A percentile compares a stretch with the other conserved stretches of the same genome.
phyloP scores from a whole-genome alignment of 495 filamentous ascomycete genomes.

The Evansstolkia leycettana region DNA sequence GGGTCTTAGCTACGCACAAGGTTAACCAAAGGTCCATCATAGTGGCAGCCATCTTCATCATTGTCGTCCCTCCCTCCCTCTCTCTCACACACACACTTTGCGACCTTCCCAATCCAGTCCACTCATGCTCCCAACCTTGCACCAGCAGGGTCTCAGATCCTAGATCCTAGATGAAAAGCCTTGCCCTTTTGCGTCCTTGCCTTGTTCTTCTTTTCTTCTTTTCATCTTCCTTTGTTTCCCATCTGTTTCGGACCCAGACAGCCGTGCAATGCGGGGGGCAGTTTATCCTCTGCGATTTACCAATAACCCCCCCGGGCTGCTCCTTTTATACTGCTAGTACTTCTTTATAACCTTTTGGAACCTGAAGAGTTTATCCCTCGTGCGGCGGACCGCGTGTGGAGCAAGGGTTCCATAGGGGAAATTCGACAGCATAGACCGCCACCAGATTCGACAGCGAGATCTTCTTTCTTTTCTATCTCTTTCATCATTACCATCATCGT shows the following conservation, averaged over 20 bases:
- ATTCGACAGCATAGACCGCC: too few species aligned
- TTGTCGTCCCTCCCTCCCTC: neutral
- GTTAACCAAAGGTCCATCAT: too few species aligned
- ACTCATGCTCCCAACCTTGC: constrained; percentile 7
- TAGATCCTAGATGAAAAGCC: constrained; percentile 1
- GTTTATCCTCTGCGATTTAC: constrained; percentile 2
- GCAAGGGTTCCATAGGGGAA: too few species aligned
- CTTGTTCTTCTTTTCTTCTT: constrained; percentile 6
- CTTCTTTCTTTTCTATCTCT: too few species aligned
- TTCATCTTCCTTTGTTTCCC: constrained; percentile 9
- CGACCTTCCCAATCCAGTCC: constrained; percentile 13
- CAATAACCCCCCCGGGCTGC: constrained; percentile 1
- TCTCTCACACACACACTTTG: neutral
- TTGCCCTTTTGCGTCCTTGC: neutral
- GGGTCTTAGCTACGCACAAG: neutral
- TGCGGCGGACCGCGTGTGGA: constrained; percentile 5
- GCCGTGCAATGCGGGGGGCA: constrained; percentile 6
- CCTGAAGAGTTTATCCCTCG: constrained; percentile 1
- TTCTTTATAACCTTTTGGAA: neutral
- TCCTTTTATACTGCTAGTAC: constrained; percentile 3
- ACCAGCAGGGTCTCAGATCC: constrained; percentile 1
- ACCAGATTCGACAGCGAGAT: too few species aligned
- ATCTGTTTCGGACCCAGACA: constrained; percentile 5
- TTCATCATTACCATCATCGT: too few species aligned
- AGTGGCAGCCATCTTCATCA: neutral